These are phyloP conservation scores for Solanum paucissectum DNA, from an alignment of 257 asterid genomes.

Conservation along the genomic window DNA sequence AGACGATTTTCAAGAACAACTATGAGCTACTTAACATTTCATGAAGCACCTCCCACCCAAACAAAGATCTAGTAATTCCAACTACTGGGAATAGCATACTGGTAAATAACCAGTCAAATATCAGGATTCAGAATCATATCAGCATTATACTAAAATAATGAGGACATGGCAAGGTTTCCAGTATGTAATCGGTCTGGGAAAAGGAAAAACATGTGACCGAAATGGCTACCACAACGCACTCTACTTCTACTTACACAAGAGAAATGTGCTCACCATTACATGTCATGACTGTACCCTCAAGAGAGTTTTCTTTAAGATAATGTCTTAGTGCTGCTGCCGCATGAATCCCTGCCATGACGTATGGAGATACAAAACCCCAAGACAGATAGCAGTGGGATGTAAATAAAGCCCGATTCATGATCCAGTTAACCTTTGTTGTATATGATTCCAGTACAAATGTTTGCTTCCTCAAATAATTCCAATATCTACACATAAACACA, in stretches of 20 bases:
- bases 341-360: slow-evolving; percentile 64
- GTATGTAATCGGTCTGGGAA: not conserved
- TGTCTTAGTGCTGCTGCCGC: slow-evolving; percentile 64
- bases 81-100: not conserved
- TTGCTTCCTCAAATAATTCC: slow-evolving; percentile 98
- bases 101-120: not conserved
- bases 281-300: slow-evolving; percentile 46
- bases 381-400: slow-evolving; percentile 83
- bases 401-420: slow-evolving; percentile 93
- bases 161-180: not conserved
- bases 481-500: slow-evolving; percentile 48
- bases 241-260: not conserved
- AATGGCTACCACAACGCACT: not conserved
- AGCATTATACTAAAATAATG: not conserved
- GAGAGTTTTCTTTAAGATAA: slow-evolving; percentile 37
- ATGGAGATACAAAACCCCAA: slow-evolving; percentile 91
- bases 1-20: not conserved
- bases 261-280: slow-evolving; percentile 44
- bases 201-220: not conserved
- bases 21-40: not conserved
- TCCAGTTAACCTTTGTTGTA: slow-evolving; percentile 71
- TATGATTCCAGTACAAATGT: slow-evolving; percentile 95
- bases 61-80: not conserved
- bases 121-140: not conserved
- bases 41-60: not conserved